A percentile compares a stretch with the other conserved stretches of the same genome.
Evolutionary conservation across 768 basidiomycete species (phyloP).

Genomic region (Glaciozyma martinii): DNA sequence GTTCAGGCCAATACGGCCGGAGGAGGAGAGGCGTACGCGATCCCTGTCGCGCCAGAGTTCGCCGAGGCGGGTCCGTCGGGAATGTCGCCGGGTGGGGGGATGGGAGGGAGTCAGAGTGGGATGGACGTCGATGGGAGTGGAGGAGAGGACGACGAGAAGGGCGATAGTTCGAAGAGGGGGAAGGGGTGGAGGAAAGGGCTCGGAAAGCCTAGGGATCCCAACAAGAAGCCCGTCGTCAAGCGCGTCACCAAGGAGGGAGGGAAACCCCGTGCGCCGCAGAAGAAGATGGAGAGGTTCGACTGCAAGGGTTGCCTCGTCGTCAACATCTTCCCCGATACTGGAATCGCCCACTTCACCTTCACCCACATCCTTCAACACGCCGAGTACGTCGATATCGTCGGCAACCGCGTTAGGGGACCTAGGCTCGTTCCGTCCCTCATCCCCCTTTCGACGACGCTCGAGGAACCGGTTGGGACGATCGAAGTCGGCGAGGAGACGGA

Average conservation of each 20-base stretch:
- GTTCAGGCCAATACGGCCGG: too few relatives aligned
- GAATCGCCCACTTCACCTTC: neutral
- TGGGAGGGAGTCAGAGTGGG: too few relatives aligned
- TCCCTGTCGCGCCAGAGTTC: too few relatives aligned
- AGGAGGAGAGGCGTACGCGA: too few relatives aligned
- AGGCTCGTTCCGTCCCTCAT: neutral
- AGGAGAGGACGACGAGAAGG: neutral
- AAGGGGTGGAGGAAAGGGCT: neutral
- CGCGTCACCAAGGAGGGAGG: neutral
- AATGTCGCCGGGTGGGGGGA: too few relatives aligned
- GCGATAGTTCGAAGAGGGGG: neutral
- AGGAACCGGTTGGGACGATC: neutral
- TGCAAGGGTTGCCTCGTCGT: constrained; percentile 3
- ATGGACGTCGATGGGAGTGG: neutral
- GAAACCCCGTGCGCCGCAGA: neutral
- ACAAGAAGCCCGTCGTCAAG: neutral
- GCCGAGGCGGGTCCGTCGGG: too few relatives aligned
- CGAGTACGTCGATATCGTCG: constrained; percentile 10
- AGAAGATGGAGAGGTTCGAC: constrained; percentile 9
- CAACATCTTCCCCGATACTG: constrained; percentile 1
- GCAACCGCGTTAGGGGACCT: constrained; percentile 1
- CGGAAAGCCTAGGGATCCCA: neutral
- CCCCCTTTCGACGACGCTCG: neutral
- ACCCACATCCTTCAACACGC: neutral
- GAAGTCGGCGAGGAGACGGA: neutral